These are phyloP conservation scores for Fraxinus sp. DNA, from an alignment of 305 asterid genomes.

Conservation along the genomic window DNA sequence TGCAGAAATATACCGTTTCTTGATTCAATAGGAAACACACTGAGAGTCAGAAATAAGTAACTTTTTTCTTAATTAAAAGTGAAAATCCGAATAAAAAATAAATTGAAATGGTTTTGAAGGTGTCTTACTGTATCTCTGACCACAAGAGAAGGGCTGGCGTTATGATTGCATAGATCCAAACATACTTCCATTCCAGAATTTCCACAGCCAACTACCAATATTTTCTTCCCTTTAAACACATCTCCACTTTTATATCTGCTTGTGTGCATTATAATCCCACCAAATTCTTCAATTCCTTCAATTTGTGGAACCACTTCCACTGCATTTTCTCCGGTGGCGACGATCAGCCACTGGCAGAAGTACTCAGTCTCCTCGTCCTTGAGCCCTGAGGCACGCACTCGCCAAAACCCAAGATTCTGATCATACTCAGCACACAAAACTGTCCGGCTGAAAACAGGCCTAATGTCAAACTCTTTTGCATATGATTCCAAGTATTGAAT, in stretches of 20 bases:
- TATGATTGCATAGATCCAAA: constrained; percentile 24
- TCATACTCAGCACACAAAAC: constrained; percentile 15
- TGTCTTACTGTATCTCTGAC: constrained; percentile 25
- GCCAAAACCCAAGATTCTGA: constrained; percentile 7
- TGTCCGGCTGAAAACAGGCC: constrained; percentile 2
- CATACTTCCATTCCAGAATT: constrained; percentile 41
- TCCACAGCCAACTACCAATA: constrained; percentile 31
- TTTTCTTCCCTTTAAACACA: constrained; percentile 21
- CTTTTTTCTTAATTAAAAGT: not conserved
- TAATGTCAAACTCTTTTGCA: constrained; percentile 9
- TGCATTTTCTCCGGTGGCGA: constrained; percentile 30
- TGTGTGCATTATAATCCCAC: constrained; percentile 24
- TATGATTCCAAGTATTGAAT: constrained; percentile 17
- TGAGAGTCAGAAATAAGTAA: not conserved
- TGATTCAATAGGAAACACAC: not conserved
- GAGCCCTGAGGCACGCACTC: constrained; percentile 1
- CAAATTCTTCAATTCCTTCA: constrained; percentile 14
- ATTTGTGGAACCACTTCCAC: constrained; percentile 14
- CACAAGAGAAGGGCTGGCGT: constrained; percentile 18
- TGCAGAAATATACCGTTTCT: not conserved
- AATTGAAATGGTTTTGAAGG: not conserved
- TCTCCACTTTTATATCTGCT: constrained; percentile 23
- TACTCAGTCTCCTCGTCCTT: constrained; percentile 10
- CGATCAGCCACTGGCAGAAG: constrained; percentile 21
- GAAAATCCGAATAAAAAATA: not conserved